These are phyloP conservation scores for Soucietia sequanensis DNA, from an alignment of 805 yeast genomes.

Conservation along the genomic window DNA sequence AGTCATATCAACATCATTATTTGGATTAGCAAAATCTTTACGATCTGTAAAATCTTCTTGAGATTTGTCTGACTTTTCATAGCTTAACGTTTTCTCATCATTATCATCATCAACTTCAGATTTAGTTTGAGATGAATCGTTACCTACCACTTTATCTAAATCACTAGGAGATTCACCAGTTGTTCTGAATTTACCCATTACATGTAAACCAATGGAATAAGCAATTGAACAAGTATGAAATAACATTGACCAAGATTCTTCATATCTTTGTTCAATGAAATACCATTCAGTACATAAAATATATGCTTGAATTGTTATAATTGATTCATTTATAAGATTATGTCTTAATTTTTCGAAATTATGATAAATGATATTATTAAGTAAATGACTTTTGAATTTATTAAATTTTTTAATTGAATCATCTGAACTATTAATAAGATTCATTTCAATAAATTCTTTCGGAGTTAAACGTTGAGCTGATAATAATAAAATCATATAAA, in stretches of 20 bases:
- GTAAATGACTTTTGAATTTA: slow-evolving; percentile 14
- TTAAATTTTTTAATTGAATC: slow-evolving; percentile 17
- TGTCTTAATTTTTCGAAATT: slow-evolving; percentile 46
- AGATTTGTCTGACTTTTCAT: slow-evolving; percentile 1
- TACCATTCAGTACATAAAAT: slow-evolving; percentile 52
- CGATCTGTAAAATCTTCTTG: slow-evolving; percentile 3
- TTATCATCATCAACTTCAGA: background rate
- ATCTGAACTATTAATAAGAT: slow-evolving; percentile 11
- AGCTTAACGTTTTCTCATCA: background rate
- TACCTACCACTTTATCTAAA: background rate
- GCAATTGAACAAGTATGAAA: slow-evolving; percentile 50
- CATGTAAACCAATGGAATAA: slow-evolving; percentile 52
- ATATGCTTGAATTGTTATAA: slow-evolving; percentile 48
- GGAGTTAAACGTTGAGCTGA: slow-evolving; percentile 38
- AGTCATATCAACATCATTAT: slow-evolving; percentile 18
- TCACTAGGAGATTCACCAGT: slow-evolving; percentile 5
- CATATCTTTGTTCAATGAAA: slow-evolving; percentile 48
- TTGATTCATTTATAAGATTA: slow-evolving; percentile 47
- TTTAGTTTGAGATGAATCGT: background rate
- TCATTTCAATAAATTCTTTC: slow-evolving; percentile 18
- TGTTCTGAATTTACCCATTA: slow-evolving; percentile 29
- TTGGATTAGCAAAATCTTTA: slow-evolving; percentile 24
- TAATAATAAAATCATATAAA: slow-evolving; percentile 44
- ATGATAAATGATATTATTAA: slow-evolving; percentile 28
- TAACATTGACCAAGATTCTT: slow-evolving; percentile 51